These are phyloP conservation scores for Xerocomellus intermedius DNA, from an alignment of 768 basidiomycete genomes.

Conservation along the genomic window DNA sequence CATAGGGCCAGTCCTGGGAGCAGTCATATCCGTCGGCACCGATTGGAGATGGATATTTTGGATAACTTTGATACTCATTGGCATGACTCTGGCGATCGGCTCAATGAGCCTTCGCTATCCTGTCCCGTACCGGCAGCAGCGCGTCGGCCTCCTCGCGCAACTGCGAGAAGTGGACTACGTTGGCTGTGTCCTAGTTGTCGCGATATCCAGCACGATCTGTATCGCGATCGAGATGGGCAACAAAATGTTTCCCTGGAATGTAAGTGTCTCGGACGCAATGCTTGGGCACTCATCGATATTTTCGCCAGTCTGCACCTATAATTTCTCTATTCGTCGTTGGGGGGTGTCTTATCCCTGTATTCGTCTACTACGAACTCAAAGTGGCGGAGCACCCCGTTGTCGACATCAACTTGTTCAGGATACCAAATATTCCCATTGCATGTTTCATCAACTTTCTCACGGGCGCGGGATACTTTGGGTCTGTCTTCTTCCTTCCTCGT, in stretches of 20 bases:
- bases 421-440: constrained; percentile 35
- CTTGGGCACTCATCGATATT: constrained; percentile 1
- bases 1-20: constrained; percentile 47
- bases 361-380: constrained; percentile 35
- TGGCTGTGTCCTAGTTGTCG: constrained; percentile 29
- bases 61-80: constrained; percentile 38
- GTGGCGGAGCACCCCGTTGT: constrained; percentile 34
- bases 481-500: constrained; percentile 38
- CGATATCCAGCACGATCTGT: constrained; percentile 36
- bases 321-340: constrained; percentile 30
- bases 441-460: constrained; percentile 40
- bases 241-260: constrained; percentile 36
- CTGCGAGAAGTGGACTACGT: constrained; percentile 35
- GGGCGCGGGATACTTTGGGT: constrained; percentile 37
- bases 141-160: constrained; percentile 33
- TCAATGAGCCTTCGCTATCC: constrained; percentile 31
- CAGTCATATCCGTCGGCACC: constrained; percentile 42
- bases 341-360: constrained; percentile 32
- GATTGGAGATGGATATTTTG: constrained; percentile 50
- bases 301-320: constrained; percentile 29
- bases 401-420: constrained; percentile 32
- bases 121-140: constrained; percentile 32
- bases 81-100: constrained; percentile 28
- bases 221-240: constrained; percentile 40
- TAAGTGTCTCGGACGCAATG: constrained; percentile 13